These are phyloP conservation scores for Begonia masoniana DNA, from an alignment of 306 rosid species.

Conservation along the genomic window DNA sequence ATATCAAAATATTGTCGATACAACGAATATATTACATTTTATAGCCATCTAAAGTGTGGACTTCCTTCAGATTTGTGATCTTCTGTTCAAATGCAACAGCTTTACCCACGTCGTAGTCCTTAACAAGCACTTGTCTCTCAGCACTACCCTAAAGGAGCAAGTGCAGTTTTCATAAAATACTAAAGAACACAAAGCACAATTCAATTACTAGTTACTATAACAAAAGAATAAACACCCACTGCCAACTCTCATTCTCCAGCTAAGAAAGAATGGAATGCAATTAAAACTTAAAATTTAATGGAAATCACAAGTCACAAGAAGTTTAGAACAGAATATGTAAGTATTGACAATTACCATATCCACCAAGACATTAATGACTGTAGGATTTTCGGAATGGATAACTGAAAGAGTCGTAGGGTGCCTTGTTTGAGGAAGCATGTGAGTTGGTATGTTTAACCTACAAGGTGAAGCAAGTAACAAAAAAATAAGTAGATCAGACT, in stretches of 20 bases:
- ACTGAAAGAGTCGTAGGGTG: constrained; percentile 62
- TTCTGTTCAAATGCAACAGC: constrained; percentile 61
- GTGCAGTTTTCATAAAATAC: neutral
- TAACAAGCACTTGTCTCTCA: constrained; percentile 83
- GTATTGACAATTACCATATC: constrained; percentile 43
- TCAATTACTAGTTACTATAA: neutral
- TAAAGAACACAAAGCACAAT: constrained; percentile 1
- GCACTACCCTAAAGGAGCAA: constrained; percentile 47
- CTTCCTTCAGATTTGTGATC: constrained; percentile 69
- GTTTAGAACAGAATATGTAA: neutral
- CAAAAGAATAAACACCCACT: too few relatives aligned
- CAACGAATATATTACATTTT: constrained; percentile 43
- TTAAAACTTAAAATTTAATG: neutral
- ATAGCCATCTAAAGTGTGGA: constrained; percentile 44
- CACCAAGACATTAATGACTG: constrained; percentile 66
- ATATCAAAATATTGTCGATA: neutral
- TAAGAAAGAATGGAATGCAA: too few relatives aligned
- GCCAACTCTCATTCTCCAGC: too few relatives aligned
- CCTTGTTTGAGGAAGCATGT: constrained; percentile 79
- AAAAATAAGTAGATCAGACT: constrained; percentile 5
- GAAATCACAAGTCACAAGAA: constrained; percentile 4
- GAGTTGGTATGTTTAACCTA: constrained; percentile 56
- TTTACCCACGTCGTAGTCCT: constrained; percentile 62
- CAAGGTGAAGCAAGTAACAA: constrained; percentile 14
- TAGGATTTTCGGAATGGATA: constrained; percentile 55